Percentiles rank a stretch among this genome's conserved stretches.
These are phyloP conservation scores for Volvox reticuliferus DNA, from an alignment of 139 green algal species.

Conservation along the genomic window DNA sequence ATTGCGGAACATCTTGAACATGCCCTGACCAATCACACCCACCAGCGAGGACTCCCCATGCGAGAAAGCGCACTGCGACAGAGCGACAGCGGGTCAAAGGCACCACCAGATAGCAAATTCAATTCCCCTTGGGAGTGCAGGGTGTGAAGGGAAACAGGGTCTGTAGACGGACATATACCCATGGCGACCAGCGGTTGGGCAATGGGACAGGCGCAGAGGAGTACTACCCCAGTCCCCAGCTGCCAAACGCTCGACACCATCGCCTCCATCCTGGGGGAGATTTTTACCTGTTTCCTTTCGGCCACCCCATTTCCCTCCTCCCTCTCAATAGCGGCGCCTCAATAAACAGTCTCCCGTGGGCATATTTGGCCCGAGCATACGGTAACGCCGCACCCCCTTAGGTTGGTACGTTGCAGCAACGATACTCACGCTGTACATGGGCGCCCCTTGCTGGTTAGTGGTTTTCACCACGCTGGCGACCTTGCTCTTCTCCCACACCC, in stretches of 20 bases:
- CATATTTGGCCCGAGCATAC: no score
- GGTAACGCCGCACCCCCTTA: background rate
- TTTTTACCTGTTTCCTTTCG: background rate
- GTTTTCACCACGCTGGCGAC: slow-evolving; percentile 66
- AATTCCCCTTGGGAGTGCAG: no score
- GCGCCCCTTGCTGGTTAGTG: slow-evolving; percentile 62
- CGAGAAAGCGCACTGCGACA: slow-evolving; percentile 70
- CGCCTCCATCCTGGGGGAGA: background rate
- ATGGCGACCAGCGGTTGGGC: no score
- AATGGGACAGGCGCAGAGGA: no score
- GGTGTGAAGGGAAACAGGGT: no score
- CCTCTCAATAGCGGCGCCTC: background rate
- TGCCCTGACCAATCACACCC: slow-evolving; percentile 73
- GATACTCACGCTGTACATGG: slow-evolving; percentile 58
- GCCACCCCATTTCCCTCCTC: background rate
- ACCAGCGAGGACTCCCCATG: slow-evolving; percentile 65
- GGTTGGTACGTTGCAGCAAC: background rate
- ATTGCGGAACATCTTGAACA: slow-evolving; percentile 73
- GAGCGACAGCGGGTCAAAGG: background rate
- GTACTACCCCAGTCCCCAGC: background rate
- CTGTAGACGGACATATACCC: no score
- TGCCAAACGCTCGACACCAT: background rate
- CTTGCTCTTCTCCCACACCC: slow-evolving; percentile 94
- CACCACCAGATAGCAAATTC: no score
- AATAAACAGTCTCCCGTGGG: background rate